A percentile compares a stretch with the other conserved stretches of the same genome.
Evolutionary conservation across 805 yeast species (phyloP).

Genomic region (Lipomyces spencermartinsiae): DNA sequence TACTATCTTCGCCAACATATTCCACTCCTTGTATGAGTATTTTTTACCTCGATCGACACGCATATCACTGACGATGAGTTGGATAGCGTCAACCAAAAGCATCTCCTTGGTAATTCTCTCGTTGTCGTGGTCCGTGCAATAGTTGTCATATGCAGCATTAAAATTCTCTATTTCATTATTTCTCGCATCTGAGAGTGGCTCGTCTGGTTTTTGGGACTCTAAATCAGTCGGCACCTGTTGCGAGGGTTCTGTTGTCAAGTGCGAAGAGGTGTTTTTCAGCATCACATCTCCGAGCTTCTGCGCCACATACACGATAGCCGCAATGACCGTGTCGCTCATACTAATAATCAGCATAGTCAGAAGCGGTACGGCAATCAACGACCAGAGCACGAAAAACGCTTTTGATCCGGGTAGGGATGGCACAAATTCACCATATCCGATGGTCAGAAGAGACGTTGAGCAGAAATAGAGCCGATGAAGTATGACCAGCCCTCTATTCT

Average conservation of each 20-base stretch:
- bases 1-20: conserved; percentile 47
- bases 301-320: conserved; percentile 18
- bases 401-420: conserved; percentile 71
- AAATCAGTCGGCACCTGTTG: not conserved
- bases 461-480: conserved; percentile 73
- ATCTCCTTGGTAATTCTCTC: conserved; percentile 3
- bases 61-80: conserved; percentile 20
- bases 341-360: conserved; percentile 84
- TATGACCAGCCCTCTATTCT: conserved; percentile 73
- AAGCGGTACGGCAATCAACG: conserved; percentile 79
- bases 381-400: conserved; percentile 79
- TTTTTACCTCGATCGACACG: conserved; percentile 47
- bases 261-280: conserved; percentile 6
- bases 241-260: conserved; percentile 4
- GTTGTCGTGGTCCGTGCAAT: not conserved
- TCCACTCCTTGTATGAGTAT: conserved; percentile 64
- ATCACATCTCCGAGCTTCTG: conserved; percentile 13
- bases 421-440: conserved; percentile 82
- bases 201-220: not conserved
- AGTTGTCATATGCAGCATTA: not conserved
- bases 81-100: conserved; percentile 20
- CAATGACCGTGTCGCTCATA: conserved; percentile 63
- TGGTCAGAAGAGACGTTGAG: conserved; percentile 74
- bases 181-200: not conserved
- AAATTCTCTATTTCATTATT: not conserved